A percentile compares a stretch with the other conserved stretches of the same genome.
These are phyloP conservation scores for Rhodocollybia butyracea DNA, from an alignment of 768 basidiomycete species.

Conservation along the genomic window DNA sequence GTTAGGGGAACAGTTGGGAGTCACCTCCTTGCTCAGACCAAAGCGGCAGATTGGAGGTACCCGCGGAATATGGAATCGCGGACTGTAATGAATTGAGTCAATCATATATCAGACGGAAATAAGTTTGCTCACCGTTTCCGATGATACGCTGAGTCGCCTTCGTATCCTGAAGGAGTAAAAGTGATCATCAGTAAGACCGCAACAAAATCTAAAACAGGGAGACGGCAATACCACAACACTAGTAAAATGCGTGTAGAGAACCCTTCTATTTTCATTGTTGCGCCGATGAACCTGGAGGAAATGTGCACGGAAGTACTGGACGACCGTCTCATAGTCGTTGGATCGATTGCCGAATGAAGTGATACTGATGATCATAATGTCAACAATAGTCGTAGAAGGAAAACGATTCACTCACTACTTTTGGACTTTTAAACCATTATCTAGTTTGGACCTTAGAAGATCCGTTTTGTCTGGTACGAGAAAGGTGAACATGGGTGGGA, in stretches of 20 bases:
- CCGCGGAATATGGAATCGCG: constrained; percentile 76
- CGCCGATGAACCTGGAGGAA: constrained; percentile 79
- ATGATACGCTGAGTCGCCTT: constrained; percentile 83
- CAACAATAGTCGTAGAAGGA: not conserved
- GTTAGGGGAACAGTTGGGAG: too few relatives aligned
- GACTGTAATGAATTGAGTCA: constrained; percentile 33
- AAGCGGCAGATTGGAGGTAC: constrained; percentile 67
- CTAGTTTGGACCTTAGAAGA: constrained; percentile 68
- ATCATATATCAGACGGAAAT: not conserved
- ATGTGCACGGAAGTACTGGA: constrained; percentile 85
- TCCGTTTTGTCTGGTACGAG: constrained; percentile 66
- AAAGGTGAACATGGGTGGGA: constrained; percentile 1
- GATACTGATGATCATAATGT: constrained; percentile 44
- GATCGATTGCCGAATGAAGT: constrained; percentile 76
- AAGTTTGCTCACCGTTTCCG: constrained; percentile 57
- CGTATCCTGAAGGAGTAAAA: constrained; percentile 52
- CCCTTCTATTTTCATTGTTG: constrained; percentile 76
- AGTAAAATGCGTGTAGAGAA: constrained; percentile 80
- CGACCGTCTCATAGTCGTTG: constrained; percentile 80
- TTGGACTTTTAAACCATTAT: constrained; percentile 63
- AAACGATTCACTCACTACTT: constrained; percentile 61
- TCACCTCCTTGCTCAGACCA: constrained; percentile 40
- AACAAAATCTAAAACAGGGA: not conserved
- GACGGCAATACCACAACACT: constrained; percentile 63
- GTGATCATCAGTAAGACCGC: not conserved